These are phyloP conservation scores for Puccinia sorghi DNA, from an alignment of 1,284 basidiomycete genomes.

Conservation along the genomic window DNA sequence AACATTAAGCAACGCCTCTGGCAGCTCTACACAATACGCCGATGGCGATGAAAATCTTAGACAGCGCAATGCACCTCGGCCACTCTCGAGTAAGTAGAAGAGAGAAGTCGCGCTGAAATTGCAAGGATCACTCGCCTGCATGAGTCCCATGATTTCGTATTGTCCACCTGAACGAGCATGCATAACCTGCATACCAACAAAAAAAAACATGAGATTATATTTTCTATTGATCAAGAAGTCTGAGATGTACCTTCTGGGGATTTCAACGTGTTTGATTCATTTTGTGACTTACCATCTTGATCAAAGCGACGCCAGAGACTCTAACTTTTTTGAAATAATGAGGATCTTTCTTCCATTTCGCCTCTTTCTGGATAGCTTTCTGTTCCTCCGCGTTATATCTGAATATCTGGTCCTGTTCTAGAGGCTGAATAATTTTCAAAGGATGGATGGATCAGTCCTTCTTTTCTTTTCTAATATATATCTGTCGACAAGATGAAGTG, in stretches of 20 bases:
- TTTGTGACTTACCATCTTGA: conserved; percentile 80
- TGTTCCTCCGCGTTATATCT: conserved; percentile 73
- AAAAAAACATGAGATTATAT: background rate
- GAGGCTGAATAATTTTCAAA: conserved; percentile 4
- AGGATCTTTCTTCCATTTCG: conserved; percentile 85
- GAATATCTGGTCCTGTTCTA: conserved; percentile 56
- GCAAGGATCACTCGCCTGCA: conserved; percentile 61
- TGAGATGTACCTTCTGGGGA: background rate
- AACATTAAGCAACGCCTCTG: background rate
- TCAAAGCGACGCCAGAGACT: conserved; percentile 89
- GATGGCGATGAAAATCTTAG: background rate
- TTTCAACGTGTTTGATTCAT: background rate
- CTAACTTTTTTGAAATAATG: conserved; percentile 91
- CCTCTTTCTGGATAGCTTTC: conserved; percentile 68
- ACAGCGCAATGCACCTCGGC: too few species aligned
- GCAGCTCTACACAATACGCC: background rate
- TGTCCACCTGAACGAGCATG: conserved; percentile 95
- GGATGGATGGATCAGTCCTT: conserved; percentile 4
- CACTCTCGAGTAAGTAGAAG: background rate
- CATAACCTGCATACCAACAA: conserved; percentile 71
- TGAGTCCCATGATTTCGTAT: conserved; percentile 98
- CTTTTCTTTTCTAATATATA: background rate
- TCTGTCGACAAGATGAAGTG: background rate
- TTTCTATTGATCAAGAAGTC: background rate
- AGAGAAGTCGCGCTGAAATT: background rate